phyloP scores from a whole-genome alignment of 768 basidiomycete genomes.

The Steccherinum ochraceum region DNA sequence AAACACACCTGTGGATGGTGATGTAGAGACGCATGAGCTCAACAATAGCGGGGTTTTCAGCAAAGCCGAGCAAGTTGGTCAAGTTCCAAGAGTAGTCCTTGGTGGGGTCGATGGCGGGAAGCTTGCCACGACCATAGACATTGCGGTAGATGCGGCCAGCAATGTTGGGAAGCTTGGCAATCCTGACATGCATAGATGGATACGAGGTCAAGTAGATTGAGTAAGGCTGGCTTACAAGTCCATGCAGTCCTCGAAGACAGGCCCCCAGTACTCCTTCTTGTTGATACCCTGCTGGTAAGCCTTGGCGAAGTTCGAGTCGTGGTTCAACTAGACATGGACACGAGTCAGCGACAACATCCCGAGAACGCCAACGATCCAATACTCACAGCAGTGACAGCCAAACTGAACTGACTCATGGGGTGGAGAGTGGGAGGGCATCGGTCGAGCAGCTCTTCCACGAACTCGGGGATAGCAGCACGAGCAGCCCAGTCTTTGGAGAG shows the following conservation, averaged over 20 bases:
- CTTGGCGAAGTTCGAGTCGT: constrained; percentile 94
- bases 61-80: constrained; percentile 86
- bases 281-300: constrained; percentile 88
- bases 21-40: constrained; percentile 95
- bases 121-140: constrained; percentile 82
- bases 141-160: constrained; percentile 90
- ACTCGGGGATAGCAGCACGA: constrained; percentile 83
- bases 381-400: constrained; percentile 88
- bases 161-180: constrained; percentile 95
- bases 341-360: constrained; percentile 6
- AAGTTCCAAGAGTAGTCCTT: constrained; percentile 93
- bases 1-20: constrained; percentile 80
- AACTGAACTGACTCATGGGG: constrained; percentile 97
- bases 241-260: constrained; percentile 87
- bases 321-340: constrained; percentile 57
- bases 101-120: constrained; percentile 71
- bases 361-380: not conserved
- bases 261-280: constrained; percentile 97
- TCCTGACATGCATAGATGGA: constrained; percentile 36
- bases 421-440: constrained; percentile 90
- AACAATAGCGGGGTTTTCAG: constrained; percentile 80
- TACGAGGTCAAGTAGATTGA: not conserved
- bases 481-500: constrained; percentile 95
- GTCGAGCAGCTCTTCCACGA: constrained; percentile 96
- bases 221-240: constrained; percentile 50